These are phyloP conservation scores for Gossypium stocksii DNA, from an alignment of 345 rosid genomes.

Conservation along the genomic window DNA sequence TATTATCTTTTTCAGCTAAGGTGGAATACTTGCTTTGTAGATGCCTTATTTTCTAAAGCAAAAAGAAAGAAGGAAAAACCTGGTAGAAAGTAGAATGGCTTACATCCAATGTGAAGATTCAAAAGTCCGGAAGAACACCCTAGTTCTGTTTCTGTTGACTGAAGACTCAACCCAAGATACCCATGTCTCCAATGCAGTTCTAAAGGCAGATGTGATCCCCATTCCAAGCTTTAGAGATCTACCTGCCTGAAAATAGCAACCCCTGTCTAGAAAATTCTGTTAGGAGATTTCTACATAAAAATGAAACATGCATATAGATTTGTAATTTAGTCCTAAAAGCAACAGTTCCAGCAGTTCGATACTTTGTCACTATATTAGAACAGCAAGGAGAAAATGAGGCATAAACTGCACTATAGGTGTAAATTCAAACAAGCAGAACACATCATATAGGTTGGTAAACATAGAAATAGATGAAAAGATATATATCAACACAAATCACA, in stretches of 20 bases:
- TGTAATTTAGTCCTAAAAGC: not conserved
- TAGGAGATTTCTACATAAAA: slow-evolving; percentile 22
- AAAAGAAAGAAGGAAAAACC: not conserved
- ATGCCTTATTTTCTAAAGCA: not conserved
- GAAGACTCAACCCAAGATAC: slow-evolving; percentile 45
- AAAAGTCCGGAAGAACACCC: slow-evolving; percentile 57
- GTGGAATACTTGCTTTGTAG: not conserved
- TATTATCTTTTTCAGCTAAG: not conserved
- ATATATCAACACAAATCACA: not conserved
- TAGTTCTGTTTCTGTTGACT: slow-evolving; percentile 40
- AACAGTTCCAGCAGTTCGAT: not conserved
- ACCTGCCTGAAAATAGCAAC: slow-evolving; percentile 56
- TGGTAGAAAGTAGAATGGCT: slow-evolving; percentile 9
- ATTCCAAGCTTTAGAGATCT: slow-evolving; percentile 51
- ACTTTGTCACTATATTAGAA: not conserved
- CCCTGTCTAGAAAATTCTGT: slow-evolving; percentile 51
- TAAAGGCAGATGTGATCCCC: slow-evolving; percentile 38
- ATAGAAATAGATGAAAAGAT: not conserved
- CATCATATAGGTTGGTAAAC: not conserved
- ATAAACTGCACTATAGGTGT: not conserved
- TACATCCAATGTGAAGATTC: slow-evolving; percentile 75
- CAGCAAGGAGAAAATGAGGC: not conserved
- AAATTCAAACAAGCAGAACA: not conserved
- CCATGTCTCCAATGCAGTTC: slow-evolving; percentile 39
- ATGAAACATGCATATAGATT: not conserved